Evolutionary conservation across 2,329 filamentous ascomycete genomes (phyloP), one percentile per base, ranked within the genome.

Genomic region (Ophiostoma sp.): DNA sequence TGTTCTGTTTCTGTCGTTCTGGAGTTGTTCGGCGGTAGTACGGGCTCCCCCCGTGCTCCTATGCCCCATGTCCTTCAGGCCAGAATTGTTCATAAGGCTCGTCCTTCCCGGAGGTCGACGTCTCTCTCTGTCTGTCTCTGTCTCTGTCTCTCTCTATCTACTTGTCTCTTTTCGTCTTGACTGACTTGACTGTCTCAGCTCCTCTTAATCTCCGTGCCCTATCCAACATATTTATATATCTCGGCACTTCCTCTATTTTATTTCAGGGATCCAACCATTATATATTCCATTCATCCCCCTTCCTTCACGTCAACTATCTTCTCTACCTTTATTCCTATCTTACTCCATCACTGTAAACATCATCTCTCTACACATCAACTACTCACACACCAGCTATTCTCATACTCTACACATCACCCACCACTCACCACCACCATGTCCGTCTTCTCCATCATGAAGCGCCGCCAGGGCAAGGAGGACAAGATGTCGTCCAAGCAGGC

Each of bases 381-480:
- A 40, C 49, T 64, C 63, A 49, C 42, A 40, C 40, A 27, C n/a
- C 38, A 55, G 5, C 16, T n/a, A 55, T 18, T 36, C 16, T 18
- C 42, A 36, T 27, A 27, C 41, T 41, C 49, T 9, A 45, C 14
- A 0, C 42, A 52, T 40, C 18, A 27, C 11, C 49, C n/a, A 40
- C 49, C 27, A 27, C 27, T 27, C 42, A 16, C 8, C 27, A 27
- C 49, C 63, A 67, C 66, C 69, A 87, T 88, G 86, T 83, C 85
- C 60, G 80, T 88, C 71, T 84, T 88, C 73, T 82, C 81, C 5
- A 78, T 81, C 68, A 80, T 87, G 74, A 82, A 78, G 71, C 81
- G 82, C 71, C 81, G 82, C 69, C 81, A 84, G 73, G 83, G 84
- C 71, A 85, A 87, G 75, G 81, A 86, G 4, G 55, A 45, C 66